phyloP scores from a whole-genome alignment of 768 basidiomycete genomes.

The Cystofilobasidium bisporidii region DNA sequence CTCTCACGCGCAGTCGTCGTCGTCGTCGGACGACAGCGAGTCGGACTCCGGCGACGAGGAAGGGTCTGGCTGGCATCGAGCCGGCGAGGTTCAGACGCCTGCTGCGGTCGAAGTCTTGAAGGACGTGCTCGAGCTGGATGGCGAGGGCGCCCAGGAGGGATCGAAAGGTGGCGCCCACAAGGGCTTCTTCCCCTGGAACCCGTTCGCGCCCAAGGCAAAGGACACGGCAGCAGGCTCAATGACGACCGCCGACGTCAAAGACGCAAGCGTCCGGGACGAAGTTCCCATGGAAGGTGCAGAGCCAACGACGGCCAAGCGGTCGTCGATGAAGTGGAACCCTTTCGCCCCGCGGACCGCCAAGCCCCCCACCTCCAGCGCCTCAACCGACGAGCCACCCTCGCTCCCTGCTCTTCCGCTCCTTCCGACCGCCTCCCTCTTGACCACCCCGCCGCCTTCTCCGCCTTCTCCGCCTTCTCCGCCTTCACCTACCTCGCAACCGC shows the following conservation, averaged over 20 bases:
- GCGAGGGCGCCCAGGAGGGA: not conserved
- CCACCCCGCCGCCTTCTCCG: not conserved
- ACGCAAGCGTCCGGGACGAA: not conserved
- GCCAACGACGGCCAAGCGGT: not conserved
- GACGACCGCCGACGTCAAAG: not conserved
- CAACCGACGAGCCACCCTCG: not conserved
- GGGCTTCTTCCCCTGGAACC: slow-evolving; percentile 23
- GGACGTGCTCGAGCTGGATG: not conserved
- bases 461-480: not conserved
- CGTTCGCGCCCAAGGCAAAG: not conserved
- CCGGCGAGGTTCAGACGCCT: slow-evolving; percentile 3
- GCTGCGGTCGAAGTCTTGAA: slow-evolving; percentile 6
- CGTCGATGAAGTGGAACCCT: not conserved
- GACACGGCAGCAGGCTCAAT: not conserved
- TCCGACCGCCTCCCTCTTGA: not conserved
- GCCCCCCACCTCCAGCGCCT: not conserved
- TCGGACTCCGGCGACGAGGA: slow-evolving; percentile 13
- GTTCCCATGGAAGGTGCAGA: too few relatives aligned
- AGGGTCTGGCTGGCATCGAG: not conserved
- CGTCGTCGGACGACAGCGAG: not conserved
- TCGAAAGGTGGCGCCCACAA: too few relatives aligned
- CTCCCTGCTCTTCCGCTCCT: not conserved
- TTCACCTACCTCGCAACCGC: too few relatives aligned
- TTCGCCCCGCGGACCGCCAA: not conserved
- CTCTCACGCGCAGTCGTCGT: not conserved